phyloP scores from a whole-genome alignment of 2,329 filamentous ascomycete genomes.

The Dactylonectria macrodidyma region DNA sequence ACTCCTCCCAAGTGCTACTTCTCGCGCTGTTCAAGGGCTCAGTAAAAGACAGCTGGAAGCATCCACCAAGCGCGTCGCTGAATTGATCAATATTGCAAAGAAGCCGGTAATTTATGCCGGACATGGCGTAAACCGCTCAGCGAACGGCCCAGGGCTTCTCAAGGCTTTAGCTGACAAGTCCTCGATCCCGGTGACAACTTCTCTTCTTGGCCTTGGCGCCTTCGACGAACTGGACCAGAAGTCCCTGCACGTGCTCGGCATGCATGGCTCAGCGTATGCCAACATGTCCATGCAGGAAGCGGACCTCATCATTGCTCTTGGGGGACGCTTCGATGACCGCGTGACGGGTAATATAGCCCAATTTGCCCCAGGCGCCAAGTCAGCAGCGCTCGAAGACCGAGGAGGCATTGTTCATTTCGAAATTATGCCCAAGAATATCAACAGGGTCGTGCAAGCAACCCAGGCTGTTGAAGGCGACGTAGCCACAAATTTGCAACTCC shows the following conservation, averaged over 20 bases:
- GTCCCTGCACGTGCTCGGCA: slow-evolving; percentile 97
- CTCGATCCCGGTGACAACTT: slow-evolving; percentile 98
- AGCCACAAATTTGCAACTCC: slow-evolving; percentile 84
- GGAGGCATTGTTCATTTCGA: slow-evolving; percentile 98
- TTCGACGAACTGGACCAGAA: slow-evolving; percentile 96
- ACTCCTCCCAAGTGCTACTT: slow-evolving; percentile 88
- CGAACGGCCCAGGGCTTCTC: too few species aligned
- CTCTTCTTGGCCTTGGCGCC: slow-evolving; percentile 91
- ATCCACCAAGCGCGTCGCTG: slow-evolving; percentile 81
- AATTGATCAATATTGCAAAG: slow-evolving; percentile 89
- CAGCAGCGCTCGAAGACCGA: too few species aligned
- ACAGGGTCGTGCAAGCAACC: slow-evolving; percentile 98
- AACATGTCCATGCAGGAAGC: slow-evolving; percentile 99
- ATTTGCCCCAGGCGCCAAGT: too few species aligned
- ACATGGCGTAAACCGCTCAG: too few species aligned
- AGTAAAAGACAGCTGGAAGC: slow-evolving; percentile 78
- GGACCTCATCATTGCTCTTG: slow-evolving; percentile 94
- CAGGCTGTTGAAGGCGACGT: slow-evolving; percentile 98
- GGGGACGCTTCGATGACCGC: slow-evolving; percentile 95
- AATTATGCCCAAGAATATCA: slow-evolving; percentile 99
- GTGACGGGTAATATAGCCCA: too few species aligned
- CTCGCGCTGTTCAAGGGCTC: too few species aligned
- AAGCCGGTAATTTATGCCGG: slow-evolving; percentile 97
- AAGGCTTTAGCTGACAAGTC: too few species aligned
- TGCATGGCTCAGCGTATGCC: slow-evolving; percentile 97